phyloP scores from a whole-genome alignment of 306 rosid genomes.

The Begonia loranthoides region DNA sequence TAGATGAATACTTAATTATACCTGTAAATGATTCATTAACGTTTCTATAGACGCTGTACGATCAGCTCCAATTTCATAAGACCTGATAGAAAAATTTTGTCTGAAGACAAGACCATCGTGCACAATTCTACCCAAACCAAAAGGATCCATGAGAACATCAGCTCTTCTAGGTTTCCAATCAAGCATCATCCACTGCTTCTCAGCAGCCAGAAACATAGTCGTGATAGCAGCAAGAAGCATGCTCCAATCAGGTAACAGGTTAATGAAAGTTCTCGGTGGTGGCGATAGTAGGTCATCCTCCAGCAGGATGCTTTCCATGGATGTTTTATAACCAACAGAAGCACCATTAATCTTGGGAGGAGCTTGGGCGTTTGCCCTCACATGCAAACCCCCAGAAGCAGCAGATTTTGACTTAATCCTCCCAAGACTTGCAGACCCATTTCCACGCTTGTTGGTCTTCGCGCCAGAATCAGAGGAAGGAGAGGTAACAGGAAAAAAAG shows the following conservation, averaged over 20 bases:
- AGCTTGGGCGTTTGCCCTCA: slow-evolving; percentile 84
- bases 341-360: slow-evolving; percentile 80
- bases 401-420: slow-evolving; percentile 44
- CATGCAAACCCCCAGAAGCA: slow-evolving; percentile 54
- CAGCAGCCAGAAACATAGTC: slow-evolving; percentile 94
- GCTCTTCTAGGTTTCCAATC: not conserved
- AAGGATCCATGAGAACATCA: not conserved
- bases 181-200: slow-evolving; percentile 97
- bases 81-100: slow-evolving; percentile 1
- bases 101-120: not conserved
- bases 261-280: slow-evolving; percentile 81
- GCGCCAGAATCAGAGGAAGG: slow-evolving; percentile 33
- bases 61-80: not conserved
- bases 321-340: slow-evolving; percentile 33
- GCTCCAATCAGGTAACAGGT: slow-evolving; percentile 98
- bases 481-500: slow-evolving; percentile 58
- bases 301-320: slow-evolving; percentile 41
- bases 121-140: slow-evolving; percentile 8
- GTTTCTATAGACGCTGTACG: not conserved
- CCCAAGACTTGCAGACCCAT: slow-evolving; percentile 31
- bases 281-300: slow-evolving; percentile 47
- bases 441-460: slow-evolving; percentile 36
- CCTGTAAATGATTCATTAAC: not conserved
- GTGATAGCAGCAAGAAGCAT: slow-evolving; percentile 99
- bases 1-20: not conserved